Percentiles rank a stretch among this genome's conserved stretches.
Evolutionary conservation across 2,329 filamentous ascomycete species (phyloP).

Genomic region (Purpureocillium lavendulum): DNA sequence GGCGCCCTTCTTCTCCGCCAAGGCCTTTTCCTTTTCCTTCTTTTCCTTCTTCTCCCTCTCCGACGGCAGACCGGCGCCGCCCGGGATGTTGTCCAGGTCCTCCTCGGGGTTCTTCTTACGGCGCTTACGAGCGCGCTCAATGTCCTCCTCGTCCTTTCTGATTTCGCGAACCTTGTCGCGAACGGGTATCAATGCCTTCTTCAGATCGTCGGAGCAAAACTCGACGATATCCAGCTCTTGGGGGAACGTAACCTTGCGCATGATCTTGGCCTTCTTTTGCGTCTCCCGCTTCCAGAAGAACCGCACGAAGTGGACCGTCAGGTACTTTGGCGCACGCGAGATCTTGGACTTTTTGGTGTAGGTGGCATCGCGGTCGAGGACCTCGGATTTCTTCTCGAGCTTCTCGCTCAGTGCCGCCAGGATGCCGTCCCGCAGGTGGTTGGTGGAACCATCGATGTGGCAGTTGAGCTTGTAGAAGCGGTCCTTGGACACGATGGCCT

Average conservation of each 20-base stretch:
- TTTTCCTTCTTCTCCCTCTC: constrained; percentile 44
- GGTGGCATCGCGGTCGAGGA: constrained; percentile 65
- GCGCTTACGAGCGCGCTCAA: constrained; percentile 84
- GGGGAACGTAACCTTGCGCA: constrained; percentile 97
- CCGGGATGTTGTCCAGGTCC: constrained; percentile 34
- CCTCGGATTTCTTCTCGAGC: constrained; percentile 80
- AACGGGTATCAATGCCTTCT: constrained; percentile 77
- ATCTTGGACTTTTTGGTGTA: constrained; percentile 94
- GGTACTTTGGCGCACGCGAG: constrained; percentile 82
- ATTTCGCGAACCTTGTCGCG: constrained; percentile 94
- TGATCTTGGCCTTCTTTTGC: constrained; percentile 98
- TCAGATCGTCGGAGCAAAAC: constrained; percentile 88
- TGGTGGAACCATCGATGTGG: constrained; percentile 80
- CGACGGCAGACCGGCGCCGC: constrained; percentile 38
- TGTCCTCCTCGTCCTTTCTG: constrained; percentile 88
- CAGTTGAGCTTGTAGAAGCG: constrained; percentile 89
- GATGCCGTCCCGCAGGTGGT: constrained; percentile 86
- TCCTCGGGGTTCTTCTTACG: constrained; percentile 60
- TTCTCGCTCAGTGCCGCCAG: constrained; percentile 74
- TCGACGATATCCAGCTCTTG: constrained; percentile 88
- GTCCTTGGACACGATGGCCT: constrained; percentile 59
- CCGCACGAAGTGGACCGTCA: constrained; percentile 93
- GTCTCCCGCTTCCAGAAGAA: constrained; percentile 97
- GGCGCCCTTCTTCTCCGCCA: constrained; percentile 34
- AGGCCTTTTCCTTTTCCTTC: constrained; percentile 35